phyloP scores from a whole-genome alignment of 495 filamentous ascomycete genomes.

The Wilcoxina mikolae region DNA sequence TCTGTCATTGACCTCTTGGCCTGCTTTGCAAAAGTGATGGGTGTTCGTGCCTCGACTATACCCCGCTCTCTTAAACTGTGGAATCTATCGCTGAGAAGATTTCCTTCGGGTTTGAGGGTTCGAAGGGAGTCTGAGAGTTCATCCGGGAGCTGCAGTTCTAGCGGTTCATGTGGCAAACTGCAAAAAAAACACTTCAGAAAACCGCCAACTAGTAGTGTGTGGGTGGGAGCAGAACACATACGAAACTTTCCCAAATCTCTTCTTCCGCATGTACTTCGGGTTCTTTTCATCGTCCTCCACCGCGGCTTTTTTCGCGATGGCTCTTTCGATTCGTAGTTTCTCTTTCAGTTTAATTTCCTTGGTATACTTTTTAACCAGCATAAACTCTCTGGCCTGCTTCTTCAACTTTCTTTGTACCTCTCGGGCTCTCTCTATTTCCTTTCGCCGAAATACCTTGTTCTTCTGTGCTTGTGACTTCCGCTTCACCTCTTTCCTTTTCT shows the following conservation, averaged over 20 bases:
- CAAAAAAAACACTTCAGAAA: conserved; percentile 21
- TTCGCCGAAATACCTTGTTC: conserved; percentile 73
- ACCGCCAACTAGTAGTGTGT: neutral
- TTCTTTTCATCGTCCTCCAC: conserved; percentile 45
- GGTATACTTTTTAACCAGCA: conserved; percentile 49
- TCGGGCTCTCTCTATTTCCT: conserved; percentile 61
- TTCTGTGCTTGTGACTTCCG: conserved; percentile 74
- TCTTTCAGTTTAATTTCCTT: conserved; percentile 48
- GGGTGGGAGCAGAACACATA: conserved; percentile 30
- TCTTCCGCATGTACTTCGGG: conserved; percentile 49
- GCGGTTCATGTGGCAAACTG: conserved; percentile 57
- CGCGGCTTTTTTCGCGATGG: conserved; percentile 33
- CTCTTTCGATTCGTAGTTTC: conserved; percentile 31
- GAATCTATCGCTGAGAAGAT: conserved; percentile 80
- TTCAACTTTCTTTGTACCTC: conserved; percentile 59
- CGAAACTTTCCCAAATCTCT: conserved; percentile 57
- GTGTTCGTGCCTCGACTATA: conserved; percentile 69
- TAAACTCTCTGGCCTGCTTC: conserved; percentile 50
- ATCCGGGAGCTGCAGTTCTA: conserved; percentile 83
- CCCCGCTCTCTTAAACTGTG: conserved; percentile 74
- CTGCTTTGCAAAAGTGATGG: conserved; percentile 63
- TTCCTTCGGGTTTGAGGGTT: conserved; percentile 82
- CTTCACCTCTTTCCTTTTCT: conserved; percentile 46
- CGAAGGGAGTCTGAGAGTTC: conserved; percentile 86
- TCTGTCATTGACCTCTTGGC: conserved; percentile 64